Base-by-base conservation (phyloP, 345 rosid genomes). In the Boechera divaricarpa region DNA sequence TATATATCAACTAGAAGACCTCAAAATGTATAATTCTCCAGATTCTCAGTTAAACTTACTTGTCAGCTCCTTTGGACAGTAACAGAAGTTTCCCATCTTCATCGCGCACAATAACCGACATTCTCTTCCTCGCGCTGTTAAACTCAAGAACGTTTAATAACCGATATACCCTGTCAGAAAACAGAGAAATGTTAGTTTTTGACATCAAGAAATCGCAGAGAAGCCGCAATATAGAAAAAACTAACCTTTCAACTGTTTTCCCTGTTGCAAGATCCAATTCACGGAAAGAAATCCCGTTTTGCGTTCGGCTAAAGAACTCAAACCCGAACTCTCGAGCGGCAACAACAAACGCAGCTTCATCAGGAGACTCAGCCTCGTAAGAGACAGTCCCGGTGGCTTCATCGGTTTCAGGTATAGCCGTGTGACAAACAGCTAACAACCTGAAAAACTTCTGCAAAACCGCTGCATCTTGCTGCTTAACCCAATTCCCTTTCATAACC, bases 291-390 rank as follows among this genome's bases (percentile, higher is more conserved):
- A 92, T 86, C 66, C 90, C 89, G 6, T 86, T 85, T 64, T 92
- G 98, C 6, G 93, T 87, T 61, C 98, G 84, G 72, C 86, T 90
- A 68, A 78, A 90, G 78, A 94, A 94, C 78, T 88, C 94, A 70
- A 94, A 94, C 42, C 98, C 98, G 51, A 94, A 87, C 55, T 94
- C 98, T 66, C 93, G 80, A 3, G 98, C 98, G 10, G 97, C 98
- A 67, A 92, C 87, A 51, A 94, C 94, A 21, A 94, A 94, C 5
- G 98, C 94, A 49, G 98, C 97, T 84, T 94, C 98, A 76, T 94
- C 98, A 13, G 98, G 98, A 59, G 98, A 92, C 80, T 94, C 98
- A 28, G 98, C 98, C 72, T 94, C 98, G 31, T 94, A 94, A 32
- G 95, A 81, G 63, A 85, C 75, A 54, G 41, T 55, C 41, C 91